Conservation (phyloP, 768 basidiomycete genomes). For the Coprinopsis sp. region DNA sequence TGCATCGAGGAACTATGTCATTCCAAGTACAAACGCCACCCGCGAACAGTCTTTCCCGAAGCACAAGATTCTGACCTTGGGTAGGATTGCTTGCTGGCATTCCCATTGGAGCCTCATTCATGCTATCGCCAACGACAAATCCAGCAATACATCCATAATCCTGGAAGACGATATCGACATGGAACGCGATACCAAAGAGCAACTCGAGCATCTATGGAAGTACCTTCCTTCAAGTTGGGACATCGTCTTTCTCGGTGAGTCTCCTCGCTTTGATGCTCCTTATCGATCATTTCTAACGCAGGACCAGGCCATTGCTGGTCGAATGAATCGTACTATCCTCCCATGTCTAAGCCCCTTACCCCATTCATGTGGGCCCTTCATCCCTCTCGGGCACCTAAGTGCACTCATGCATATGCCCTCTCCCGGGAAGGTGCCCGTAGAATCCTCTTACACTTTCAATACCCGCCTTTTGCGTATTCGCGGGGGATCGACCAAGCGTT, state of each 20-base stretch:
- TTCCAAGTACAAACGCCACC: conserved; percentile 27
- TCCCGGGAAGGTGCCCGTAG: conserved; percentile 55
- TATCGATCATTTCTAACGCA: conserved; percentile 5
- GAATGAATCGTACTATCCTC: conserved; percentile 48
- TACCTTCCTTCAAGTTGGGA: conserved; percentile 63
- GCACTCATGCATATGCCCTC: conserved; percentile 70
- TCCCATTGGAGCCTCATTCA: conserved; percentile 57
- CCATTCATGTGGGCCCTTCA: conserved; percentile 34
- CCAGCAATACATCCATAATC: conserved; percentile 33
- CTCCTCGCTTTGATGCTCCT: neutral
- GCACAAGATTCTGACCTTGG: conserved; percentile 50
- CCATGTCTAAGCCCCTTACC: conserved; percentile 19
- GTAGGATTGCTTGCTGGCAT: conserved; percentile 67
- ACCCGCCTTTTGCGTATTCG: conserved; percentile 71
- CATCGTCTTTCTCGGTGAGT: conserved; percentile 63
- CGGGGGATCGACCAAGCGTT: conserved; percentile 73
- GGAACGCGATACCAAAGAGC: conserved; percentile 53
- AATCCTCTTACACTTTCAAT: conserved; percentile 52
- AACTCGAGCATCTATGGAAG: conserved; percentile 42
- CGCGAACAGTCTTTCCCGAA: conserved; percentile 30
- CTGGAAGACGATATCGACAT: conserved; percentile 80
- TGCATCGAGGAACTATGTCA: conserved; percentile 36
- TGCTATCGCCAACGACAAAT: conserved; percentile 28
- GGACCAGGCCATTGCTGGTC: conserved; percentile 83
- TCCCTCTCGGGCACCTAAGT: conserved; percentile 58